Evolutionary conservation across 2,329 filamentous ascomycete species (phyloP), one percentile per base, ranked within the genome.

Genomic region (Alternaria longipes): DNA sequence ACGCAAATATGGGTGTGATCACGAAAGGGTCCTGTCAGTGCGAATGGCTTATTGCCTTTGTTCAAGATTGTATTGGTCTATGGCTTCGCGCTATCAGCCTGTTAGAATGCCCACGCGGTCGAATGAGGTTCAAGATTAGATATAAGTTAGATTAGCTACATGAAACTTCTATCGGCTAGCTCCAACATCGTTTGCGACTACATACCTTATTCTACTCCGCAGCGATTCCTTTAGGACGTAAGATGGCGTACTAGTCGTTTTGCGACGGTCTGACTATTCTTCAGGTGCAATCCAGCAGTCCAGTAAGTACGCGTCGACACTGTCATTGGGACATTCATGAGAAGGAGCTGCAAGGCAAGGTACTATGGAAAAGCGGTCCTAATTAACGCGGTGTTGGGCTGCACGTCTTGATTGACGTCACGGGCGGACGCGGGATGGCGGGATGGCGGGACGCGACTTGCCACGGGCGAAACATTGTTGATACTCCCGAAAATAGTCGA

Each of bases 381-480:
- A 56, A 51, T 53, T 24, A 24, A 49, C 40, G 40, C 50, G 50
- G 50, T 34, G 55, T 62, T 24, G 46, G 51, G 60, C 47, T 55
- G 56, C 60, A 49, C 40, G n/a, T 28, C n/a, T 60, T 55, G 32
- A 62, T 62, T 60, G 59, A 62, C 51, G 56, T 62, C 60, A 59
- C 51, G 22, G 32, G 32, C 20, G 40, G 40, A 20, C 40, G 40
- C 20, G 40, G 12, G 32, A 14, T 22, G 14, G 46, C 32, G 46
- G 40, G 40, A 42, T 42, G 40, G 40, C 54, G 61, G 60, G 44
- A 54, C 61, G 58, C 58, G 58, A 42, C 38, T 45, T 36, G 18
- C 46, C 46, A 32, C 14, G 12, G 53, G 28, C 58, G 54, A 60
- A 61, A 63, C 61, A 55, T 46, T 26, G 38, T 38, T 63, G 61